Evolutionary conservation across 2,329 filamentous ascomycete genomes (phyloP).

Genomic region (Calonectria henricotiae): DNA sequence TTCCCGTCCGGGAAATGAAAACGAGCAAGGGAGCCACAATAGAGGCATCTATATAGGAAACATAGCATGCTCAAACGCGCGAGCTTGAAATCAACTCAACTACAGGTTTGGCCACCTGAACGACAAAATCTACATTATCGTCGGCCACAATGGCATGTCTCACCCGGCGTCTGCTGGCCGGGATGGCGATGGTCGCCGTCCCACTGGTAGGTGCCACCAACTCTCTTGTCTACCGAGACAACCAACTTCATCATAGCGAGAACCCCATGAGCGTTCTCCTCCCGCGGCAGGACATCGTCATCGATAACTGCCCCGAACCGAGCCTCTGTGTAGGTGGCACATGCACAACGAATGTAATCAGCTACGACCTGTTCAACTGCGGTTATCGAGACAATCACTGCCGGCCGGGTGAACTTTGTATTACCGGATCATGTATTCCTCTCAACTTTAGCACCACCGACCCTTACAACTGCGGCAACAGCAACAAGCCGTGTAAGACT

Average conservation of each 20-base stretch:
- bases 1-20: conserved; percentile 30
- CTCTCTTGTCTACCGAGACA: conserved; percentile 33
- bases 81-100: neutral
- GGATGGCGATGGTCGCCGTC: conserved; percentile 23
- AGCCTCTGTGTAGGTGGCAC: conserved; percentile 37
- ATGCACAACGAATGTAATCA: conserved; percentile 37
- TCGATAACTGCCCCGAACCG: conserved; percentile 35
- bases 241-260: conserved; percentile 28
- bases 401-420: conserved; percentile 31
- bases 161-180: conserved; percentile 37
- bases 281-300: conserved; percentile 33
- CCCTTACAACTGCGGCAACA: conserved; percentile 29
- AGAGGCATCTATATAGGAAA: conserved; percentile 33
- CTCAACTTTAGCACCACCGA: conserved; percentile 40
- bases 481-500: conserved; percentile 31
- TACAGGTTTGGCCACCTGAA: conserved; percentile 27
- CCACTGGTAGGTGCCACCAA: conserved; percentile 34
- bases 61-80: conserved; percentile 20
- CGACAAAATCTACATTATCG: conserved; percentile 13
- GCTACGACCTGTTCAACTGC: conserved; percentile 38
- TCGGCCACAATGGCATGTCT: conserved; percentile 37
- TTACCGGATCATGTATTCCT: conserved; percentile 35
- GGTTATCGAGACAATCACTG: conserved; percentile 30
- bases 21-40: conserved; percentile 15
- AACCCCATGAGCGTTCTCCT: conserved; percentile 35